Conservation (phyloP, 169 alveolate genomes). For the Plasmodium blacklocki region DNA sequence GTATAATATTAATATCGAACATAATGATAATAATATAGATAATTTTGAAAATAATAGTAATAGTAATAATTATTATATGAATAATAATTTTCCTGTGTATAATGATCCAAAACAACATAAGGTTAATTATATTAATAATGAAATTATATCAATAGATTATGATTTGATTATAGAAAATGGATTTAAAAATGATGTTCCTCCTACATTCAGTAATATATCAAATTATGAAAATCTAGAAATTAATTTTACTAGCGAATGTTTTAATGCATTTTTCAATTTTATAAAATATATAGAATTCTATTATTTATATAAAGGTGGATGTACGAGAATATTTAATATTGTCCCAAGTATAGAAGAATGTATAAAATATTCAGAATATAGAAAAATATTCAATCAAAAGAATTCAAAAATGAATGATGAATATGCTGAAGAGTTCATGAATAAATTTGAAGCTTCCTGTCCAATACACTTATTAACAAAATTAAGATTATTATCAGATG, state of each 20-base stretch:
- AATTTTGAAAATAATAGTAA: background rate
- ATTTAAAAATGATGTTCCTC: constrained; percentile 65
- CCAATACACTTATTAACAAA: constrained; percentile 65
- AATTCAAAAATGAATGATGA: constrained; percentile 33
- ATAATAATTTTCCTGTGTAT: background rate
- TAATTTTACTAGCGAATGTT: constrained; percentile 21
- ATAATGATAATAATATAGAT: background rate
- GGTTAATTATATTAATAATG: background rate
- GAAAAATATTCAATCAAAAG: constrained; percentile 26
- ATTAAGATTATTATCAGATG: constrained; percentile 47
- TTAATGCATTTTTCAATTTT: constrained; percentile 60
- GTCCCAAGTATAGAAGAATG: constrained; percentile 57
- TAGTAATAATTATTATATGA: background rate
- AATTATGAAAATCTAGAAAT: constrained; percentile 18
- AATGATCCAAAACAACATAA: background rate
- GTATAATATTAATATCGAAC: background rate
- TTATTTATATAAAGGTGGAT: constrained; percentile 56
- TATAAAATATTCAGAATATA: constrained; percentile 59
- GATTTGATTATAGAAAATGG: constrained; percentile 42
- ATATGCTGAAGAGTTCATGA: constrained; percentile 14
- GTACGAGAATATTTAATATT: constrained; percentile 52
- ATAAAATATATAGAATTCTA: constrained; percentile 56
- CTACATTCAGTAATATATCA: constrained; percentile 38
- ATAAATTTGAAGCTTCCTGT: constrained; percentile 64
- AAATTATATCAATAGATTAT: constrained; percentile 13